Percentiles rank a stretch among this genome's conserved stretches.
These are phyloP conservation scores for Camillea tinctor DNA, from an alignment of 2,329 filamentous ascomycete species.

Conservation along the genomic window DNA sequence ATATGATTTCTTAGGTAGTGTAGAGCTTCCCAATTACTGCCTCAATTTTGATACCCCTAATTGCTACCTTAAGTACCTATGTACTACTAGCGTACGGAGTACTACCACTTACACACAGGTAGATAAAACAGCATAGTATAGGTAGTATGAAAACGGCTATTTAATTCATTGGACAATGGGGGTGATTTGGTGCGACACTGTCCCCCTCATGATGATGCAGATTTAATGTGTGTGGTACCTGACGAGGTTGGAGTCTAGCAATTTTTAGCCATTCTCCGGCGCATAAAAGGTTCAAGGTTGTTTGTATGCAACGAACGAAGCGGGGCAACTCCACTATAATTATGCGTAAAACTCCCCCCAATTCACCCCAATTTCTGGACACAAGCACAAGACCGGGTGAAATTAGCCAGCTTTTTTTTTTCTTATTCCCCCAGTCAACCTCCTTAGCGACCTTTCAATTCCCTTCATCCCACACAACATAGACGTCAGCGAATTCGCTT, in stretches of 20 bases:
- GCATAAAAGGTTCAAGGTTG: not conserved
- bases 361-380: not conserved
- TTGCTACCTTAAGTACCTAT: not conserved
- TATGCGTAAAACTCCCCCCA: not conserved
- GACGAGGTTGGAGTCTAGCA: too few species aligned
- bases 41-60: constrained; percentile 16
- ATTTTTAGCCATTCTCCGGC: not conserved
- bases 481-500: not conserved
- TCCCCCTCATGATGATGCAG: not conserved
- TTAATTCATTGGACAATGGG: not conserved
- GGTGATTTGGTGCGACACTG: not conserved
- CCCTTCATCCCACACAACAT: not conserved
- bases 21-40: constrained; percentile 5
- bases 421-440: too few species aligned
- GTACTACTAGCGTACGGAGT: not conserved
- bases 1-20: constrained; percentile 1
- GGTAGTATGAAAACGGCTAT: not conserved
- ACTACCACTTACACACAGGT: too few species aligned
- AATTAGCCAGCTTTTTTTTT: not conserved
- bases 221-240: too few species aligned
- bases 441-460: not conserved
- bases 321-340: constrained; percentile 3
- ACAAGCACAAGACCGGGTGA: not conserved
- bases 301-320: not conserved
- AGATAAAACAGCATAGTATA: too few species aligned